Conservation (phyloP, 1,284 basidiomycete species). For the Butyriboletus appendiculatus region DNA sequence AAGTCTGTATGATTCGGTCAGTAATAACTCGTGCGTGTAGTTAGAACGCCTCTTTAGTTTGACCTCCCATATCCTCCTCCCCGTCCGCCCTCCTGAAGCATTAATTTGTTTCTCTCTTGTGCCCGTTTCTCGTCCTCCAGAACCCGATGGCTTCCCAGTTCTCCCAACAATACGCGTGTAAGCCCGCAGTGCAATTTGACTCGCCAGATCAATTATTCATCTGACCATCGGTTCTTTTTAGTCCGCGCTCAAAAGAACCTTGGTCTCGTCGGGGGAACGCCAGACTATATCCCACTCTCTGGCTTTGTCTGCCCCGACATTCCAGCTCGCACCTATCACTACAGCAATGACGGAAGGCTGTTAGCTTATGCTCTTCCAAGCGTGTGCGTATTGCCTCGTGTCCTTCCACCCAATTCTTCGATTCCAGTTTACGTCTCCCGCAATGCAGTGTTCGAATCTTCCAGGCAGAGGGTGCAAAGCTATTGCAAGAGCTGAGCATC, state of each 20-base stretch:
- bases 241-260: slow-evolving; percentile 94
- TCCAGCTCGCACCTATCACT: slow-evolving; percentile 75
- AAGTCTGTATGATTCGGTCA: slow-evolving; percentile 1
- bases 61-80: background rate
- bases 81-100: slow-evolving; percentile 52
- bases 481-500: slow-evolving; percentile 69
- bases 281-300: slow-evolving; percentile 69
- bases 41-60: background rate
- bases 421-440: slow-evolving; percentile 8
- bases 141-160: slow-evolving; percentile 61
- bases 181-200: slow-evolving; percentile 33
- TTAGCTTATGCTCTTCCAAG: slow-evolving; percentile 83
- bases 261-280: slow-evolving; percentile 82
- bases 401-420: background rate
- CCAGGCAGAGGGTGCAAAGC: slow-evolving; percentile 72
- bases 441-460: slow-evolving; percentile 67
- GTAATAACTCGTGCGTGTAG: background rate
- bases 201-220: slow-evolving; percentile 6
- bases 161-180: slow-evolving; percentile 80
- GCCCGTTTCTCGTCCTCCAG: slow-evolving; percentile 37
- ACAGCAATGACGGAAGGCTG: slow-evolving; percentile 87
- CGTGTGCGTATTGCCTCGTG: slow-evolving; percentile 50
- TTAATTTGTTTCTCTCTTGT: slow-evolving; percentile 71
- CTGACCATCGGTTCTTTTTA: slow-evolving; percentile 31
- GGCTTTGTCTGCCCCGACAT: slow-evolving; percentile 71